Evolutionary conservation across 2,329 filamentous ascomycete genomes (phyloP).

Genomic region (Botrytis fabae): DNA sequence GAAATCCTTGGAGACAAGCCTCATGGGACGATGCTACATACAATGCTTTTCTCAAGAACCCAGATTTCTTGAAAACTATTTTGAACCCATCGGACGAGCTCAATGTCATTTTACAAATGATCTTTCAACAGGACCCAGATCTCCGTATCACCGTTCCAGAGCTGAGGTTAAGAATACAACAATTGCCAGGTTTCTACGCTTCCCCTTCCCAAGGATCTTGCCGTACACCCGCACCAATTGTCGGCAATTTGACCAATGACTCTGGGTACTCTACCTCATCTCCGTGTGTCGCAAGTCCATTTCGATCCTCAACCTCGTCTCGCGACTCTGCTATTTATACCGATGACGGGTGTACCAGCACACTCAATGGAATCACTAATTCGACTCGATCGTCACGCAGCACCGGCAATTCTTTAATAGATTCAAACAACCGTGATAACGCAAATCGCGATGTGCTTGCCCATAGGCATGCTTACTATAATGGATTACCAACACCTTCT

Average conservation of each 20-base stretch:
- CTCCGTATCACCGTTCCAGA: conserved; percentile 80
- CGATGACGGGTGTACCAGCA: not conserved
- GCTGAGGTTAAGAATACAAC: conserved; percentile 72
- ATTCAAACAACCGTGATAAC: not conserved
- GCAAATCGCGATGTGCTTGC: not conserved
- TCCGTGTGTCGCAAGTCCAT: not conserved
- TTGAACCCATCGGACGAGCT: conserved; percentile 87
- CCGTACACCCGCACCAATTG: not conserved
- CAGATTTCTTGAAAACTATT: conserved; percentile 87
- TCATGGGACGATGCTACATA: conserved; percentile 94
- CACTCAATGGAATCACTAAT: not conserved
- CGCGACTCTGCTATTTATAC: conserved; percentile 6
- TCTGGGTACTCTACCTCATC: conserved; percentile 9
- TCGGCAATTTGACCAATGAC: conserved; percentile 10
- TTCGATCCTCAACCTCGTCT: conserved; percentile 7
- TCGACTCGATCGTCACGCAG: not conserved
- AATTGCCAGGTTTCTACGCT: conserved; percentile 51
- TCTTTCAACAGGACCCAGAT: conserved; percentile 84
- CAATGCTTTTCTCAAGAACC: conserved; percentile 81
- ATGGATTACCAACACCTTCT: not conserved
- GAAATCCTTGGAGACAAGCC: conserved; percentile 98
- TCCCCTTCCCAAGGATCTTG: not conserved
- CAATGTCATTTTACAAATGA: conserved; percentile 80
- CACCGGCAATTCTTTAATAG: no score
- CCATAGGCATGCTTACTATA: not conserved